Conservation (phyloP, 805 yeast species). For the Candida sphagnicola region DNA sequence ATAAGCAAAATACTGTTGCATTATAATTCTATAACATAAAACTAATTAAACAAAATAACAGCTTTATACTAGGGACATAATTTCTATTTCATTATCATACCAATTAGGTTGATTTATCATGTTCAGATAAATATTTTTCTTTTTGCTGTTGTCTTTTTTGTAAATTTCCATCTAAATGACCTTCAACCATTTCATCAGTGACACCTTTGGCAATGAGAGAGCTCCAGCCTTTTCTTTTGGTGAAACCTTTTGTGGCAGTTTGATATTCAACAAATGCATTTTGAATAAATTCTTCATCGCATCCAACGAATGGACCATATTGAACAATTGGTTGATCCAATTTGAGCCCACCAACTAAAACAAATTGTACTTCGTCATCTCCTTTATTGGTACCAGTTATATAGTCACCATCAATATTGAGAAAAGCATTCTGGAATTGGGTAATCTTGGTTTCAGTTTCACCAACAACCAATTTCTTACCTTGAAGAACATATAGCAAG, state of each 20-base stretch:
- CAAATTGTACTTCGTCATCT: constrained; percentile 52
- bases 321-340: constrained; percentile 77
- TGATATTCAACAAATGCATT: constrained; percentile 72
- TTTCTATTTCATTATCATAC: neutral
- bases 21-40: no score
- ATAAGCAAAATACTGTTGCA: no score
- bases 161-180: constrained; percentile 27
- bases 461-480: constrained; percentile 45
- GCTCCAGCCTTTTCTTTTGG: constrained; percentile 56
- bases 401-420: constrained; percentile 63
- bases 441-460: constrained; percentile 33
- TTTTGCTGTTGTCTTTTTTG: constrained; percentile 16
- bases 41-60: neutral
- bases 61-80: neutral
- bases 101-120: neutral
- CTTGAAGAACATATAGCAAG: constrained; percentile 63
- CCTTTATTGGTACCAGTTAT: constrained; percentile 49
- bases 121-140: constrained; percentile 1
- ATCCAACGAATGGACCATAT: constrained; percentile 87
- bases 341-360: constrained; percentile 67
- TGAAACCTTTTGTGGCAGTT: constrained; percentile 61
- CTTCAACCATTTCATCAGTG: constrained; percentile 36
- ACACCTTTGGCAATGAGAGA: constrained; percentile 44
- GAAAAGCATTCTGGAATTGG: constrained; percentile 52
- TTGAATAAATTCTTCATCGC: constrained; percentile 58